Evolutionary conservation across 768 basidiomycete genomes (phyloP), one percentile per base, ranked within the genome.

Genomic region (Pisolithus marmoratus): DNA sequence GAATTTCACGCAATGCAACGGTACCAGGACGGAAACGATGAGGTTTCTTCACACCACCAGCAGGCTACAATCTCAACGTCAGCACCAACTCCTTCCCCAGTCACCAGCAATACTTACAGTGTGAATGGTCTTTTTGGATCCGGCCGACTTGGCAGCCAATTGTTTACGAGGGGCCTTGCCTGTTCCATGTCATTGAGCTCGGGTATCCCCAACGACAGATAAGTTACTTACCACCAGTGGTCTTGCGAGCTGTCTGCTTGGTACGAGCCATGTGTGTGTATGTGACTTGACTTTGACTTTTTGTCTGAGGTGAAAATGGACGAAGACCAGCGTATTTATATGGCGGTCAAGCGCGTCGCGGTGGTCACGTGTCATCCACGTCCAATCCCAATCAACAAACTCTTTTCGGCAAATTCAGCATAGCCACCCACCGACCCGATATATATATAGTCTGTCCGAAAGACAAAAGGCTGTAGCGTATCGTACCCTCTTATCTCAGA

Each of bases 21-120:
- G 90, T 91, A 72, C 90, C 81, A 44, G 83, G 83, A 61, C 83
- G 74, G 80, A 88, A 90, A 54, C 88, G 80, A 77, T 91, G 90
- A 57, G 88, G 90, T 79, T 92, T 93, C 86, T 92, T 92, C 56
- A 92, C 90, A 78, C 90, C 90, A 75, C 90, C 90, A 57, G 89
- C 80, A 37, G 83, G 70, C 68, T 76, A 73, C 53, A 50, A 53
- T 22, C 51, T 37, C 15, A n/a, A 12, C 38, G 5, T 11, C 24
- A 6, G 8, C 20, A 19, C 49, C 12, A 23, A 37, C 5, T 11
- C 38, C 20, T 40, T 6, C 52, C 23, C 4, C 6, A 36, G 40
- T 5, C 9, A 12, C 12, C 19, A 20, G 12, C 4, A 42, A 60
- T 31, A 60, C 73, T 60, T 38, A 80, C 77, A 20, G 80, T 72